Percentiles rank a stretch among this genome's conserved stretches.
These are phyloP conservation scores for Hypseocharis bilobata DNA, from an alignment of 441 rosid species.

Conservation along the genomic window DNA sequence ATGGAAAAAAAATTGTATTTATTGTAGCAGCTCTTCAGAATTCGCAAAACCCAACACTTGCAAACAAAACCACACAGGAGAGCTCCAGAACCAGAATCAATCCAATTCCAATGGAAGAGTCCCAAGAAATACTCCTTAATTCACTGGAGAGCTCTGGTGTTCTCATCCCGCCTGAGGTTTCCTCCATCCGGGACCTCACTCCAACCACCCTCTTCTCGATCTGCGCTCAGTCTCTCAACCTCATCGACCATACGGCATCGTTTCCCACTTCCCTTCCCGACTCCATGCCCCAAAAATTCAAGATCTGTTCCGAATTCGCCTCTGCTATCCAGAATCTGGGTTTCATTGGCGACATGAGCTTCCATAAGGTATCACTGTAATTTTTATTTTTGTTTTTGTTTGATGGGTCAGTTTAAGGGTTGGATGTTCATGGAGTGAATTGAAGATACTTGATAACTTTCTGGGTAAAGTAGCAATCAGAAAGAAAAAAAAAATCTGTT, in stretches of 20 bases:
- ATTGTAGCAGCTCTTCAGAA: too few relatives aligned
- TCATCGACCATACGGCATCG: slow-evolving; percentile 10
- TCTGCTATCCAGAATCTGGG: slow-evolving; percentile 18
- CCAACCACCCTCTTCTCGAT: slow-evolving; percentile 14
- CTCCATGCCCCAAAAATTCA: slow-evolving; percentile 13
- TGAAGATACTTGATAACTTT: neutral
- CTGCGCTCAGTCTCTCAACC: slow-evolving; percentile 24
- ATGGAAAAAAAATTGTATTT: too few relatives aligned
- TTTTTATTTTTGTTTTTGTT: neutral
- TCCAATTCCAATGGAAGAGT: neutral
- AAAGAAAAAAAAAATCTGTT: too few relatives aligned
- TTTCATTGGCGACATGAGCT: slow-evolving; percentile 18
- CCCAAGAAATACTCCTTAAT: slow-evolving; percentile 11
- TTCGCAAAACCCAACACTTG: too few relatives aligned
- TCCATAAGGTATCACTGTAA: slow-evolving; percentile 15
- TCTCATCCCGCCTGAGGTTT: slow-evolving; percentile 12
- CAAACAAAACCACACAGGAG: too few relatives aligned
- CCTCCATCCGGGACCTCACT: slow-evolving; percentile 14
- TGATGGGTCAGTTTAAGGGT: neutral
- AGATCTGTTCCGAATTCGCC: slow-evolving; percentile 20
- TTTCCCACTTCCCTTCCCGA: slow-evolving; percentile 18
- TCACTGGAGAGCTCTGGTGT: slow-evolving; percentile 16
- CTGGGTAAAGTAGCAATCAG: too few relatives aligned
- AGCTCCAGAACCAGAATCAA: neutral
- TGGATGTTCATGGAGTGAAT: neutral